A percentile compares a stretch with the other conserved stretches of the same genome.
Evolutionary conservation across 2,329 filamentous ascomycete species (phyloP).

Genomic region (Colletotrichum godetiae): DNA sequence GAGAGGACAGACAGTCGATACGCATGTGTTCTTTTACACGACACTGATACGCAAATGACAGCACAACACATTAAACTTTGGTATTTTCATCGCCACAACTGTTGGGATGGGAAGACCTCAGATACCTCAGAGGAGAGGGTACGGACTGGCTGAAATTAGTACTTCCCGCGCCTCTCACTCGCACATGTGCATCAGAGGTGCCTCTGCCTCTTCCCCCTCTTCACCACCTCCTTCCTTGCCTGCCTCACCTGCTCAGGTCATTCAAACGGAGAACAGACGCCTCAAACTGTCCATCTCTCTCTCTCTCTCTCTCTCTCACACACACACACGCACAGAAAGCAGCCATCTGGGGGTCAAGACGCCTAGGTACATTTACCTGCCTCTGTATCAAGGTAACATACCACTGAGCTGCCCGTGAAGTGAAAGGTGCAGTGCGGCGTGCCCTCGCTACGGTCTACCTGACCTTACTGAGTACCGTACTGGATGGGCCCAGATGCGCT

Average conservation of each 20-base stretch:
- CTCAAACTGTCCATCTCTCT: background rate
- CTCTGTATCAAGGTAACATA: background rate
- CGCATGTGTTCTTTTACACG: background rate
- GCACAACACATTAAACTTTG: constrained; percentile 9
- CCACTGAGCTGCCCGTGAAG: background rate
- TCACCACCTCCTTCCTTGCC: background rate
- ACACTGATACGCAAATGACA: background rate
- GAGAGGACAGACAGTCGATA: background rate
- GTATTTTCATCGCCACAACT: background rate
- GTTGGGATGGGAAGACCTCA: background rate
- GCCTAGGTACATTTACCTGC: background rate
- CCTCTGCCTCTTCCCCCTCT: background rate
- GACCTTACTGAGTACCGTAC: background rate
- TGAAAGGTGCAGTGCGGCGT: background rate
- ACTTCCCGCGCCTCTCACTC: constrained; percentile 8
- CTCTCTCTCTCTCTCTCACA: too few species aligned
- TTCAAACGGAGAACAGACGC: constrained; percentile 6
- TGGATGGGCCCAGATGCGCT: background rate
- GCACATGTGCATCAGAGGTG: background rate
- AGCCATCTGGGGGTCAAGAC: background rate
- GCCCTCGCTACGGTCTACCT: constrained; percentile 1
- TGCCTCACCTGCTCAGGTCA: background rate
- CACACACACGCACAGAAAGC: background rate
- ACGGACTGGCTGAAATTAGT: constrained; percentile 21
- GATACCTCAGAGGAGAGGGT: background rate